Conservation (phyloP, 305 asterid species). For the Vinca major region DNA sequence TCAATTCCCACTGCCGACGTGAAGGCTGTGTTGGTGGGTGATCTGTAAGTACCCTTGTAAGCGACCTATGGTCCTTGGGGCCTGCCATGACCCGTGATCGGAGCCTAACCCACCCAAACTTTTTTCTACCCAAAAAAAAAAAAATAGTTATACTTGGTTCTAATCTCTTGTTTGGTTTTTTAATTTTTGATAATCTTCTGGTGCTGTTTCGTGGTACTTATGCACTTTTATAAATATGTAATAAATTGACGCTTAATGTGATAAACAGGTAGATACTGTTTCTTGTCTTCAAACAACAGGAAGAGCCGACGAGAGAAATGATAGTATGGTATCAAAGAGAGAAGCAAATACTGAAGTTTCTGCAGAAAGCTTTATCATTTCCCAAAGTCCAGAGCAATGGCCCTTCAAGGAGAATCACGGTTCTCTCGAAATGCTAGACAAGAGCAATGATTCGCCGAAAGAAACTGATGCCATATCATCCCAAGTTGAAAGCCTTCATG, state of each 20-base stretch:
- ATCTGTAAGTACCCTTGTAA: too few species aligned
- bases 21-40: too few species aligned
- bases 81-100: too few species aligned
- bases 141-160: too few species aligned
- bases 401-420: slow-evolving; percentile 24
- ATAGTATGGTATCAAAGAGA: slow-evolving; percentile 18
- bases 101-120: too few species aligned
- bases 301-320: slow-evolving; percentile 28
- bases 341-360: slow-evolving; percentile 14
- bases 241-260: slow-evolving; percentile 10
- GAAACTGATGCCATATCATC: slow-evolving; percentile 19
- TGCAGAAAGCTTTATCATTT: slow-evolving; percentile 13
- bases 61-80: too few species aligned
- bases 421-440: slow-evolving; percentile 16
- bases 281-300: slow-evolving; percentile 40
- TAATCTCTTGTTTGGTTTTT: too few species aligned
- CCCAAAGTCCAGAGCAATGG: slow-evolving; percentile 23
- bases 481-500: slow-evolving; percentile 11
- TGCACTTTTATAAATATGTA: neutral
- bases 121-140: too few species aligned
- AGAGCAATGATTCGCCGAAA: slow-evolving; percentile 21
- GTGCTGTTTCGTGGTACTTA: neutral
- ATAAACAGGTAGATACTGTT: slow-evolving; percentile 57
- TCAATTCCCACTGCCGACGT: too few species aligned
- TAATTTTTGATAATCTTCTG: neutral